Evolutionary conservation across 2,329 filamentous ascomycete genomes (phyloP), one percentile per base, ranked within the genome.

Genomic region (Arthrobotrys megalospora): DNA sequence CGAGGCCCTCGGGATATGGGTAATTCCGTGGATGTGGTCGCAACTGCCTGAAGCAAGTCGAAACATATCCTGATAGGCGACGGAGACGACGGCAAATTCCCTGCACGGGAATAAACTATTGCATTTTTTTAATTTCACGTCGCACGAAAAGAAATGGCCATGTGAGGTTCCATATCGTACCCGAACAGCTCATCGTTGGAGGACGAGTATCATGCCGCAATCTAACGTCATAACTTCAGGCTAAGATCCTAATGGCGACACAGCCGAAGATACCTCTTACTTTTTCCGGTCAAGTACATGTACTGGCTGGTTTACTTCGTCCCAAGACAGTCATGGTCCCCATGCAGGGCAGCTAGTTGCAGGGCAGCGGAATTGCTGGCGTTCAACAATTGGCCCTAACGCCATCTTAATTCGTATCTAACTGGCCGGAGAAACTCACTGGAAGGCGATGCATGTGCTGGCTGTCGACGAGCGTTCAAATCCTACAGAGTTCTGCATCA

Each of bases 141-240:
- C 52, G 52, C n/a, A 38, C 52, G 8, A 28, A 38, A 41, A 5
- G 3, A 3, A 58, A 21, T 21, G 16, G 38, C n/a, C 16, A 2
- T 1, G 34, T 11, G 3, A 38, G 34, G n/a, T 12, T 58, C 21
- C 14, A 36, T 19, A 55, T 55, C 32, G 52, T 55, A 55, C 32
- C 7, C n/a, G 16, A 8, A 38, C 63, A 66, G 45, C 63, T 66
- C 63, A 66, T 66, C 63, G 63, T 66, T 32, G 32, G 16, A 50
- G 53, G 43, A 14, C 36, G 45, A 14, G 7, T 41, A 58, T 21
- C 52, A 58, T 58, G 52, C 52, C n/a, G 52, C 34, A 58, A 58
- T 58, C 34, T 16, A 58, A 58, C 52, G 52, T 58, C 52, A 58
- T 36, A 58, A 14, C 14, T n/a, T 16, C 36, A 38, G 36, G 2